phyloP scores from a whole-genome alignment of 352 stramenopile genomes.

The Globisporangium canariense region DNA sequence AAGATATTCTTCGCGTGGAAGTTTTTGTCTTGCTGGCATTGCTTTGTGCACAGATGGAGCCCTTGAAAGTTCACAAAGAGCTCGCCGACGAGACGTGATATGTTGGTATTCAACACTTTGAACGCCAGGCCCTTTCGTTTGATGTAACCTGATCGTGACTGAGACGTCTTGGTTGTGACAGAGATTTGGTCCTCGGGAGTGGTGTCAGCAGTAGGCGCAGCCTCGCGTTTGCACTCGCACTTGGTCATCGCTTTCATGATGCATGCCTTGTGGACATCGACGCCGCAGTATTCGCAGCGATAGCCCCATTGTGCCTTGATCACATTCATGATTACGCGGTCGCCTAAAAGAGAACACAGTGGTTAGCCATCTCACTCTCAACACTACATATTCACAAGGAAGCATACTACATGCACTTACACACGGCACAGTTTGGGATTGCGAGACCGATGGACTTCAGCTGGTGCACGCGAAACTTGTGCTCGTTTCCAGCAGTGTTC shows the following conservation, averaged over 20 bases:
- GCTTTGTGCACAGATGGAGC: conserved; percentile 79
- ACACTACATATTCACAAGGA: background rate
- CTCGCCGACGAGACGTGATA: conserved; percentile 36
- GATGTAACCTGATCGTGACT: conserved; percentile 19
- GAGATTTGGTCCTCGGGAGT: background rate
- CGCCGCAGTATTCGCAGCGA: conserved; percentile 72
- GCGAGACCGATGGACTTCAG: conserved; percentile 81
- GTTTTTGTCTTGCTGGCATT: conserved; percentile 57
- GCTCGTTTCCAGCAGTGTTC: conserved; percentile 54
- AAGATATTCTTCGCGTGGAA: conserved; percentile 87
- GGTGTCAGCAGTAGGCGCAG: background rate
- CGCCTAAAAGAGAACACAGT: conserved; percentile 28
- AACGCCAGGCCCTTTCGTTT: conserved; percentile 29
- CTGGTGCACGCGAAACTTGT: conserved; percentile 86
- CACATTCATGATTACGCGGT: conserved; percentile 83
- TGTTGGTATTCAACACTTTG: conserved; percentile 46
- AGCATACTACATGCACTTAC: conserved; percentile 29
- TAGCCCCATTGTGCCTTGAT: conserved; percentile 80
- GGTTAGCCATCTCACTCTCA: background rate
- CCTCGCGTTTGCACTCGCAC: conserved; percentile 48
- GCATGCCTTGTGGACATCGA: conserved; percentile 83
- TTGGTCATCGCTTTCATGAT: conserved; percentile 87
- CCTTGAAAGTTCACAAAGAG: conserved; percentile 79
- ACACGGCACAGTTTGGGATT: conserved; percentile 76
- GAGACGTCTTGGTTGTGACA: conserved; percentile 3